Percentiles rank a stretch among this genome's conserved stretches.
Evolutionary conservation across 768 basidiomycete species (phyloP).

Genomic region (Tulasnella sp.): DNA sequence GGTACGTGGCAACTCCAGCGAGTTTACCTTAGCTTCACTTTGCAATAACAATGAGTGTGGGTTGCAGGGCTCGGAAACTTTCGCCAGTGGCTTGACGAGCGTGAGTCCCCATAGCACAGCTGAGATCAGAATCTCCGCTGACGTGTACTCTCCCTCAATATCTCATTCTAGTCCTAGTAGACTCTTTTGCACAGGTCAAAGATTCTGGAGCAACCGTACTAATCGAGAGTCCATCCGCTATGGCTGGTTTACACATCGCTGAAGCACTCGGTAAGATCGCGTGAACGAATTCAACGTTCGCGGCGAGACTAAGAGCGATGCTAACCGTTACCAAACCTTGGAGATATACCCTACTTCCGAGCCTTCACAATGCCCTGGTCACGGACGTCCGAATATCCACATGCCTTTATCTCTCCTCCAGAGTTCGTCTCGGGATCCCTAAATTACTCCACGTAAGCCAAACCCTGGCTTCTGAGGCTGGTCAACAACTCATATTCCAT

Average conservation of each 20-base stretch:
- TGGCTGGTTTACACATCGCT: constrained; percentile 63
- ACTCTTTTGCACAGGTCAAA: constrained; percentile 51
- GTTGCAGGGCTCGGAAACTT: constrained; percentile 26
- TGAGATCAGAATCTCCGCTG: neutral
- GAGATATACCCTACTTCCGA: constrained; percentile 54
- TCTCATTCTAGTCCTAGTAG: constrained; percentile 37
- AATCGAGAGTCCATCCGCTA: constrained; percentile 54
- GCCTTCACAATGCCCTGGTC: constrained; percentile 47
- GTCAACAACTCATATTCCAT: no score
- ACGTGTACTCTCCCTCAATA: neutral
- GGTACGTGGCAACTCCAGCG: no score
- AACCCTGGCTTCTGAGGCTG: neutral
- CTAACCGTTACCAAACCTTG: neutral
- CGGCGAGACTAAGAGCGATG: no score
- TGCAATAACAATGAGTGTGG: no score
- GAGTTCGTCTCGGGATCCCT: constrained; percentile 48
- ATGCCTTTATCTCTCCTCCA: constrained; percentile 51
- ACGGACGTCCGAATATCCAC: constrained; percentile 47
- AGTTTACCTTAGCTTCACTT: no score
- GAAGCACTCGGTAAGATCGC: constrained; percentile 50
- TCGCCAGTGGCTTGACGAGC: constrained; percentile 55
- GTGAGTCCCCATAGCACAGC: constrained; percentile 32
- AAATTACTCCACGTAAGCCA: constrained; percentile 32
- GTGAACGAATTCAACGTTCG: no score
- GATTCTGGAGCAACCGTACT: constrained; percentile 46